A percentile compares a stretch with the other conserved stretches of the same genome.
These are phyloP conservation scores for Carex scoparia DNA, from an alignment of 176 grass and related monocot species.

Conservation along the genomic window DNA sequence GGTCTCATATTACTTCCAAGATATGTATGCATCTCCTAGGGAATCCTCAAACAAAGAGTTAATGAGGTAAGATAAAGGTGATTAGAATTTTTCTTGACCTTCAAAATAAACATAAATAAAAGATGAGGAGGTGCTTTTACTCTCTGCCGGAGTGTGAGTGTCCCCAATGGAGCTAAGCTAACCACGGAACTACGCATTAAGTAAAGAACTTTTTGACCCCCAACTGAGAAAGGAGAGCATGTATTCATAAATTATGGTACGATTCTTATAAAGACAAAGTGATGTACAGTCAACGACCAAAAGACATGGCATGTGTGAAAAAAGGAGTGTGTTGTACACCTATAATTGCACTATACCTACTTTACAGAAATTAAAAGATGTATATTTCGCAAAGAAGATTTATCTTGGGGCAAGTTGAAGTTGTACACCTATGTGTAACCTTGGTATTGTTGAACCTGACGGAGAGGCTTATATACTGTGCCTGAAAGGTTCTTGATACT, in stretches of 20 bases:
- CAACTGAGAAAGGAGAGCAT: not conserved
- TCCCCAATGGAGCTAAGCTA: not conserved
- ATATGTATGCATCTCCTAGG: not conserved
- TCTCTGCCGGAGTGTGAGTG: not conserved
- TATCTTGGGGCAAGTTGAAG: not conserved
- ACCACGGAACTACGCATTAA: not conserved
- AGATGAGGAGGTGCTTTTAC: not conserved
- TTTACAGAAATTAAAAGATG: not conserved
- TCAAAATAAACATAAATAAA: too few species aligned
- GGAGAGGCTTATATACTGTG: not conserved
- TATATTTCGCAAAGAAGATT: not conserved
- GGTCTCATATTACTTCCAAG: not conserved
- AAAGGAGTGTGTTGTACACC: constrained; percentile 10
- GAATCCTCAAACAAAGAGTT: not conserved
- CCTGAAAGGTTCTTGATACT: not conserved
- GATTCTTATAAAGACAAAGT: not conserved
- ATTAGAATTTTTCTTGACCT: too few species aligned
- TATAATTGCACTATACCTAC: not conserved
- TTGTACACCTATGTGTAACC: not conserved
- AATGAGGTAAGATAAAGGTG: not conserved
- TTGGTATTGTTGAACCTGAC: not conserved
- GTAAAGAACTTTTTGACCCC: not conserved
- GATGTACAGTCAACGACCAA: not conserved
- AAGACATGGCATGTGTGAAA: constrained; percentile 14
- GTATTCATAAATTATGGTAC: not conserved